Base-by-base conservation (phyloP, 2,329 filamentous ascomycete species). In the Septoria linicola region DNA sequence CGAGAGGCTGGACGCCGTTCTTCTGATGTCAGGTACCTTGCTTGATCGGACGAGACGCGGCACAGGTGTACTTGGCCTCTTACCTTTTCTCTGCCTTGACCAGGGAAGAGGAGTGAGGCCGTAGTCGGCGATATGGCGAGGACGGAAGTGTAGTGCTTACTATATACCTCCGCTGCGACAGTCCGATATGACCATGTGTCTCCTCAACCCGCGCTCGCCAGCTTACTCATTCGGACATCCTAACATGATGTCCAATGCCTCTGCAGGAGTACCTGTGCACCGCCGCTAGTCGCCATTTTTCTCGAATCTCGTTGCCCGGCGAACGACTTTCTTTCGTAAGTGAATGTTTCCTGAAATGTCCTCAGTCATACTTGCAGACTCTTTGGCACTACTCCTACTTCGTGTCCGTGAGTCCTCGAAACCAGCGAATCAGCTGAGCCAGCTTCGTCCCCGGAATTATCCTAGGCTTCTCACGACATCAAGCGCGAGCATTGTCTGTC, bases 41-140 rank as follows among this genome's bases (percentile, higher is more conserved):
- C 36, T 23, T 40, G 43, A 39, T 40, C 19, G n/a, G 27, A 16
- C 23, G 11, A 10, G 20, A 41, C 11, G 17, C 19, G 20, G 25
- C 40, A 27, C 42, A n/a, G 16, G 16, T 30, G 32, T 20, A 13
- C 34, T 40, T 20, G 25, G 35, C 43, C 40, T 14, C n/a, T 5
- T 17, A 19, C 32, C 23, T 8, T 8, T 39, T 20, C 19, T 1
- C 14, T 34, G 19, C 32, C 11, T 11, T 20, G 17, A 41, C 23
- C 25, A 48, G 35, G 44, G 36, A 16, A 23, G 35, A 23, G 21
- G 44, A 48, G 44, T n/a, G 16, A 27, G 21, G 44, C 44, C 44
- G 44, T n/a, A 48, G 36, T 48, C 44, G 44, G 44, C 44, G 44
- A 48, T 48, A 48, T 41, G 23, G 34, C 25, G 44, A 48, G 44